phyloP scores from a whole-genome alignment of 345 rosid genomes.

The Trapa bicornis region DNA sequence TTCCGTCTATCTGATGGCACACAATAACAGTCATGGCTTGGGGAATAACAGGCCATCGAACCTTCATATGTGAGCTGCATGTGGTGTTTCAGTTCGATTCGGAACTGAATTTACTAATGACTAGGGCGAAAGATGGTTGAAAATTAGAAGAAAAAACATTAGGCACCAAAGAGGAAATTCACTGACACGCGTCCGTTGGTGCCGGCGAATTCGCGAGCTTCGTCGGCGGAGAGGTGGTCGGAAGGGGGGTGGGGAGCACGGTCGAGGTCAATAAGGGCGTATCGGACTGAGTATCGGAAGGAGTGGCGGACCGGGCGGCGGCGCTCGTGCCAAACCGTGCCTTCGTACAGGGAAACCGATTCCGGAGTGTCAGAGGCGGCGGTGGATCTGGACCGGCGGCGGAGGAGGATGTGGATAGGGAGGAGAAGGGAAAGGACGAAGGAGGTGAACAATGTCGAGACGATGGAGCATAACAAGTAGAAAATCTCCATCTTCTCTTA shows the following conservation, averaged over 20 bases:
- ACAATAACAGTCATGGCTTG: background rate
- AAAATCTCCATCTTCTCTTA: constrained; percentile 4
- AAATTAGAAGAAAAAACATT: background rate
- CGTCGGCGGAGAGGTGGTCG: constrained; percentile 58
- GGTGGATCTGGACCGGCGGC: background rate
- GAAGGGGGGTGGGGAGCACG: constrained; percentile 21
- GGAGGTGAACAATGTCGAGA: constrained; percentile 7
- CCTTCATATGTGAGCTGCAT: background rate
- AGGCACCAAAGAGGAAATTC: background rate
- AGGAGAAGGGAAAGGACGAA: constrained; percentile 6
- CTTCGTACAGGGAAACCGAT: constrained; percentile 36
- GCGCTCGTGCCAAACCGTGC: constrained; percentile 80
- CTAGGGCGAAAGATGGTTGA: background rate
- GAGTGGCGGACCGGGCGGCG: constrained; percentile 69
- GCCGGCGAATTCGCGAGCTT: constrained; percentile 45
- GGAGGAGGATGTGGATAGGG: constrained; percentile 3
- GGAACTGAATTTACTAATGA: background rate
- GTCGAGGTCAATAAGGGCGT: constrained; percentile 69
- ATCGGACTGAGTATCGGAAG: constrained; percentile 59
- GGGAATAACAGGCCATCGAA: background rate
- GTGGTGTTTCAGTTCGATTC: background rate
- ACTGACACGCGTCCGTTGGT: constrained; percentile 63
- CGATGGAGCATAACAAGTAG: constrained; percentile 3
- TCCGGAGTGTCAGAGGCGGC: background rate
- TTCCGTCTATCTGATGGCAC: background rate